These are phyloP conservation scores for Nigrograna mackinnonii DNA, from an alignment of 2,329 filamentous ascomycete species.

Conservation along the genomic window DNA sequence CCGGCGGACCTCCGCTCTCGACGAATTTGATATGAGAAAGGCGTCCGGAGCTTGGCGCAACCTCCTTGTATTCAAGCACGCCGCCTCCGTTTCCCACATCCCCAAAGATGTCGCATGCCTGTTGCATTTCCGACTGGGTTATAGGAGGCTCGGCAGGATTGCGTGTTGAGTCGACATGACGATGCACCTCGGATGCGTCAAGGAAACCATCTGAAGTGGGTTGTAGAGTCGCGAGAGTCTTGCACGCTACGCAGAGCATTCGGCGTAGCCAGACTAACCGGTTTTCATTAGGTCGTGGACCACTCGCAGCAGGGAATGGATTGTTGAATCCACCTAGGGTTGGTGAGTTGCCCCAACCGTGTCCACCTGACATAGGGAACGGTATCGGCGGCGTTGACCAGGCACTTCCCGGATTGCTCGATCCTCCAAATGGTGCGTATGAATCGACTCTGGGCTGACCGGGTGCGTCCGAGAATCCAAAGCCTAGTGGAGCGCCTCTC, in stretches of 20 bases:
- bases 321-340: slow-evolving; percentile 36
- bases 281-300: slow-evolving; percentile 27
- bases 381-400: slow-evolving; percentile 48
- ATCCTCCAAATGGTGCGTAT: slow-evolving; percentile 35
- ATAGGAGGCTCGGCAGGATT: slow-evolving; percentile 59
- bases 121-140: slow-evolving; percentile 71
- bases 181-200: slow-evolving; percentile 65
- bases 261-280: slow-evolving; percentile 38
- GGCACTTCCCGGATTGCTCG: slow-evolving; percentile 34
- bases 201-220: slow-evolving; percentile 67
- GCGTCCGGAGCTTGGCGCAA: slow-evolving; percentile 39
- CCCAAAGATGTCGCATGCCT: slow-evolving; percentile 90
- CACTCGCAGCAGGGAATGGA: slow-evolving; percentile 25
- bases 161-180: slow-evolving; percentile 68
- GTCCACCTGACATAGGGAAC: slow-evolving; percentile 41
- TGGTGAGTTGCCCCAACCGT: slow-evolving; percentile 45
- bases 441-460: slow-evolving; percentile 33
- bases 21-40: slow-evolving; percentile 49
- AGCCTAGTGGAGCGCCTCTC: slow-evolving; percentile 32
- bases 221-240: slow-evolving; percentile 55
- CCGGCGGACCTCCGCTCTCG: slow-evolving; percentile 27
- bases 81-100: slow-evolving; percentile 81
- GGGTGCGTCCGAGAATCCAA: slow-evolving; percentile 37
- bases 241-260: slow-evolving; percentile 78
- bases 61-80: slow-evolving; percentile 72